phyloP scores from a whole-genome alignment of 306 rosid species.

The Cucurbita pepo region DNA sequence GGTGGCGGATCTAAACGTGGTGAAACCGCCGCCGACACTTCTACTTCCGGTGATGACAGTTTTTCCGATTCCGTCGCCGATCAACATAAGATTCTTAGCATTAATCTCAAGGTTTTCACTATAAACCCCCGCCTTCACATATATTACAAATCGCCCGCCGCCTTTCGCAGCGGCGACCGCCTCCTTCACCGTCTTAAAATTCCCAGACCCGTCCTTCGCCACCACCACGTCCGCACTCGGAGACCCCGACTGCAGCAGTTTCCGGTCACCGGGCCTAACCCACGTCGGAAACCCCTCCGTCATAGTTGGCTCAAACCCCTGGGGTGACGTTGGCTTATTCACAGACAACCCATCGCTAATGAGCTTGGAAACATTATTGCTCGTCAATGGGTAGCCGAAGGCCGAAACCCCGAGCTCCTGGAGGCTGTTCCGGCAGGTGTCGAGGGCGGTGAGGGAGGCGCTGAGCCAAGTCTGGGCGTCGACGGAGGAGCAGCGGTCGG shows the following conservation, averaged over 20 bases:
- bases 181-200: slow-evolving; percentile 30
- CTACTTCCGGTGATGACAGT: slow-evolving; percentile 72
- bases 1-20: slow-evolving; percentile 68
- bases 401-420: slow-evolving; percentile 35
- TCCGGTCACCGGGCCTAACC: slow-evolving; percentile 59
- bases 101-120: slow-evolving; percentile 53
- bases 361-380: slow-evolving; percentile 44
- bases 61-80: slow-evolving; percentile 76
- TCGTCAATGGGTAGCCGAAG: slow-evolving; percentile 22
- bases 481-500: not conserved
- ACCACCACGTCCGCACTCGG: slow-evolving; percentile 45
- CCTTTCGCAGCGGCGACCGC: slow-evolving; percentile 36
- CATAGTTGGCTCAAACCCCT: not conserved
- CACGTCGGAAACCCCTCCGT: slow-evolving; percentile 50
- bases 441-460: slow-evolving; percentile 13
- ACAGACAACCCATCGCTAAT: slow-evolving; percentile 49
- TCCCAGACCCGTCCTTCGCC: slow-evolving; percentile 67
- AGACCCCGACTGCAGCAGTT: slow-evolving; percentile 41
- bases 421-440: slow-evolving; percentile 51
- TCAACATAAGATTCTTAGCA: slow-evolving; percentile 43
- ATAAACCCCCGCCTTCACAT: slow-evolving; percentile 60
- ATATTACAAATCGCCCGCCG: slow-evolving; percentile 53
- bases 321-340: slow-evolving; percentile 17
- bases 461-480: slow-evolving; percentile 10
- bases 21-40: slow-evolving; percentile 80